These are phyloP conservation scores for Alternaria solani DNA, from an alignment of 2,329 filamentous ascomycete species.

Conservation along the genomic window DNA sequence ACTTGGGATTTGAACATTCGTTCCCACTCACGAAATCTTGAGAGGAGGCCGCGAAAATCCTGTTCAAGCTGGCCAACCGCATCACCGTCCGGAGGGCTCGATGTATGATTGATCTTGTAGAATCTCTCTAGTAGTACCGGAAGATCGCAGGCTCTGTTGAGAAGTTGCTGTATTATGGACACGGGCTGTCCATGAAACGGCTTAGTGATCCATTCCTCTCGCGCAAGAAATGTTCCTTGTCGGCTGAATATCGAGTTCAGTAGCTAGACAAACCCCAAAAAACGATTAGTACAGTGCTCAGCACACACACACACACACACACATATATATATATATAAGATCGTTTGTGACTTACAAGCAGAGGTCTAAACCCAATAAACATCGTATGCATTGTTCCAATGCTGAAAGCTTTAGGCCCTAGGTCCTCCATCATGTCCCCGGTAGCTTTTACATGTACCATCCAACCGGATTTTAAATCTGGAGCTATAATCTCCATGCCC, in stretches of 20 bases:
- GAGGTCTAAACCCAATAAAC: not conserved
- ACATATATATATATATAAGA: too few relatives aligned
- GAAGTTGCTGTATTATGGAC: not conserved
- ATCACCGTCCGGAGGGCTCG: not conserved
- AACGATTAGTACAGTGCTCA: not conserved
- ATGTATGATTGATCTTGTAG: not conserved
- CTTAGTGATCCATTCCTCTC: not conserved
- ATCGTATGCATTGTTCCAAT: not conserved
- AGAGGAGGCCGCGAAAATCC: not conserved
- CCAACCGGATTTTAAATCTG: not conserved
- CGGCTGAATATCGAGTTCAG: not conserved
- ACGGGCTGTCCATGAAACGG: not conserved
- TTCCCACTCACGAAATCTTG: not conserved
- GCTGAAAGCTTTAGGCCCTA: not conserved
- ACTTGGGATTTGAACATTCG: not conserved
- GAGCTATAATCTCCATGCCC: not conserved
- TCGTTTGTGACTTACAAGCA: not conserved
- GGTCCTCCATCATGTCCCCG: not conserved
- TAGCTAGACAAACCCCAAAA: not conserved
- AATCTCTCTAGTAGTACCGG: not conserved
- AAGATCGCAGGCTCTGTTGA: not conserved
- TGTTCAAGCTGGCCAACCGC: not conserved
- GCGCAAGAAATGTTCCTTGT: not conserved
- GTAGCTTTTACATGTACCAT: not conserved
- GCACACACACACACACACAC: too few relatives aligned